phyloP scores from a whole-genome alignment of 441 rosid genomes.

The Sinapis alba region DNA sequence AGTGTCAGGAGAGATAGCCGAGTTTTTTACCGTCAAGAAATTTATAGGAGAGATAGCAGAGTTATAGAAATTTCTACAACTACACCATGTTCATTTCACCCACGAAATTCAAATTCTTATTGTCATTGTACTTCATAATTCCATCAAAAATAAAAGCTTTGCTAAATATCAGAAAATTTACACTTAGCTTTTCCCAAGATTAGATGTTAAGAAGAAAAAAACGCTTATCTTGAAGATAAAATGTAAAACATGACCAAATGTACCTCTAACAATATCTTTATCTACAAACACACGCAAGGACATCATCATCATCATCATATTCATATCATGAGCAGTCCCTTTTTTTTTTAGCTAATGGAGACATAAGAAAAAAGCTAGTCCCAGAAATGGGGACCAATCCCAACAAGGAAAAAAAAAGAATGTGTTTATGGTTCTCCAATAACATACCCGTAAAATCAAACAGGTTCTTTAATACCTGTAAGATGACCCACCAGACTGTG shows the following conservation, averaged over 20 bases:
- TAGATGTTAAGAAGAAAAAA: neutral
- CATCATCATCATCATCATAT: conserved; percentile 24
- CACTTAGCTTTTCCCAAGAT: neutral
- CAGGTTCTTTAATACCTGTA: conserved; percentile 40
- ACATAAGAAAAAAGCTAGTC: conserved; percentile 25
- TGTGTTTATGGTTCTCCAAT: conserved; percentile 16
- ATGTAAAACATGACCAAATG: neutral
- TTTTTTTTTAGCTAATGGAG: conserved; percentile 8
- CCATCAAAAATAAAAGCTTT: neutral
- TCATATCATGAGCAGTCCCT: neutral
- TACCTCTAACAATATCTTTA: conserved; percentile 21
- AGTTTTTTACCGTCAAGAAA: too few relatives aligned
- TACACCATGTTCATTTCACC: neutral
- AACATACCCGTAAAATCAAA: conserved; percentile 8
- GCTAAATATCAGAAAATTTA: neutral
- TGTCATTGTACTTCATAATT: neutral
- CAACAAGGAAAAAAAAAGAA: conserved; percentile 7
- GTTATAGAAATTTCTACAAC: too few relatives aligned
- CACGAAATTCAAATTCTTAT: neutral
- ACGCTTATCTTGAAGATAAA: neutral
- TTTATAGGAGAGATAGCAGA: neutral
- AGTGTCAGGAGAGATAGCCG: neutral
- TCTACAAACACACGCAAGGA: conserved; percentile 37
- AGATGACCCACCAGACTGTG: conserved; percentile 44
- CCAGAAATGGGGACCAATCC: conserved; percentile 37